phyloP scores from a whole-genome alignment of 2,329 filamentous ascomycete genomes.

The Chaetomium globosum region DNA sequence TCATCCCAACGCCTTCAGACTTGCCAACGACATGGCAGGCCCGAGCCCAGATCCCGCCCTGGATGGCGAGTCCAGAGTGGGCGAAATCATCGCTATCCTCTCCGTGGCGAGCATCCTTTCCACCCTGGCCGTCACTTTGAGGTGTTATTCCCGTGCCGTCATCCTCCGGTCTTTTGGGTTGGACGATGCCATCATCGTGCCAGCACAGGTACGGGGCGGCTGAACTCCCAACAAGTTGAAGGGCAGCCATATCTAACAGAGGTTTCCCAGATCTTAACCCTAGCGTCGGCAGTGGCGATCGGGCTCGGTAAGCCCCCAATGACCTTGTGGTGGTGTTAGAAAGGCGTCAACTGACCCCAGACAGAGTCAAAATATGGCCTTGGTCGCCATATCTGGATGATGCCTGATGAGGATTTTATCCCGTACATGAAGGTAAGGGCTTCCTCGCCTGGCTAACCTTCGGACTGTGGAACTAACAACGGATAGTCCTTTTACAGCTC shows the following conservation, averaged over 20 bases:
- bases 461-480: neutral
- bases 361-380: slow-evolving; percentile 32
- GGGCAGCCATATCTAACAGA: neutral
- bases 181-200: slow-evolving; percentile 31
- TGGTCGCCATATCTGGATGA: slow-evolving; percentile 30
- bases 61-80: slow-evolving; percentile 27
- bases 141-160: slow-evolving; percentile 30
- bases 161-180: slow-evolving; percentile 30
- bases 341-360: neutral
- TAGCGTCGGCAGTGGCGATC: slow-evolving; percentile 29
- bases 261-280: slow-evolving; percentile 23
- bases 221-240: neutral
- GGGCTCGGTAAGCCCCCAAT: slow-evolving; percentile 26
- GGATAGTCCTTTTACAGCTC: slow-evolving; percentile 31
- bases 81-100: slow-evolving; percentile 30
- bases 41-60: slow-evolving; percentile 27
- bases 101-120: slow-evolving; percentile 26
- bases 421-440: slow-evolving; percentile 30
- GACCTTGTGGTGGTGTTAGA: neutral
- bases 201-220: slow-evolving; percentile 28
- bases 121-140: slow-evolving; percentile 24
- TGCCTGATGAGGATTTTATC: slow-evolving; percentile 24
- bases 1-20: neutral
- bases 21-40: slow-evolving; percentile 22
- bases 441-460: no score